Evolutionary conservation across 129 eudicot genomes (phyloP).

Genomic region (Pittosporum tobira): DNA sequence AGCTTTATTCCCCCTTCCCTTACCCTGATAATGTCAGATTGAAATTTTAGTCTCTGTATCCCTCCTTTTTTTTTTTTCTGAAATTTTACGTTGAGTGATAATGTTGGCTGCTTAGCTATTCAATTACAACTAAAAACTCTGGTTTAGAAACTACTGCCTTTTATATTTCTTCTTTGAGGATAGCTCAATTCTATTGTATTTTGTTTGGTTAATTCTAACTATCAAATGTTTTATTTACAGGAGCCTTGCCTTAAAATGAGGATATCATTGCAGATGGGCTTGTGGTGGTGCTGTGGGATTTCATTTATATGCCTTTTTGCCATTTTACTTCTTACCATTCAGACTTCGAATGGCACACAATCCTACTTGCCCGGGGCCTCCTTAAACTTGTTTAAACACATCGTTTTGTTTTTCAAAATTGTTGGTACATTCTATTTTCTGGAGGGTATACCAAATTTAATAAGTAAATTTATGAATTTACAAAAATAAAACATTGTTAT

Average conservation of each 20-base stretch:
- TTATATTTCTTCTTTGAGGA: too few relatives aligned
- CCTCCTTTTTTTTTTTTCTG: too few relatives aligned
- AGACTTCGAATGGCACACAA: conserved; percentile 16
- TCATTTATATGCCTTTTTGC: conserved; percentile 22
- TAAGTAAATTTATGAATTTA: too few relatives aligned
- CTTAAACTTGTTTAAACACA: conserved; percentile 15
- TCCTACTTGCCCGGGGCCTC: too few relatives aligned
- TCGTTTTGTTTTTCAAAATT: conserved; percentile 16
- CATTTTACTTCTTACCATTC: conserved; percentile 18
- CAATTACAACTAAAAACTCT: too few relatives aligned
- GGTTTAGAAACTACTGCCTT: too few relatives aligned
- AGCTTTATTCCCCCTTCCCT: too few relatives aligned
- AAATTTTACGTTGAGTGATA: too few relatives aligned
- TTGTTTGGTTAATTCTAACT: conserved; percentile 6
- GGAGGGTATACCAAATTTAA: conserved; percentile 10
- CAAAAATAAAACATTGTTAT: too few relatives aligned
- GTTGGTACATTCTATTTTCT: conserved; percentile 17
- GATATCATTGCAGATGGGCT: conserved; percentile 40
- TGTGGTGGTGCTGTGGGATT: conserved; percentile 8
- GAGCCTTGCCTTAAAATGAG: conserved; percentile 35
- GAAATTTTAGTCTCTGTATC: too few relatives aligned
- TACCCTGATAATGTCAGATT: too few relatives aligned
- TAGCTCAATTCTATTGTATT: background rate
- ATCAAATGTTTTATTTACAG: conserved; percentile 19
- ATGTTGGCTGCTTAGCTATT: too few relatives aligned